Evolutionary conservation across 2,329 filamentous ascomycete species (phyloP).

Genomic region (Trichoderma sp.): DNA sequence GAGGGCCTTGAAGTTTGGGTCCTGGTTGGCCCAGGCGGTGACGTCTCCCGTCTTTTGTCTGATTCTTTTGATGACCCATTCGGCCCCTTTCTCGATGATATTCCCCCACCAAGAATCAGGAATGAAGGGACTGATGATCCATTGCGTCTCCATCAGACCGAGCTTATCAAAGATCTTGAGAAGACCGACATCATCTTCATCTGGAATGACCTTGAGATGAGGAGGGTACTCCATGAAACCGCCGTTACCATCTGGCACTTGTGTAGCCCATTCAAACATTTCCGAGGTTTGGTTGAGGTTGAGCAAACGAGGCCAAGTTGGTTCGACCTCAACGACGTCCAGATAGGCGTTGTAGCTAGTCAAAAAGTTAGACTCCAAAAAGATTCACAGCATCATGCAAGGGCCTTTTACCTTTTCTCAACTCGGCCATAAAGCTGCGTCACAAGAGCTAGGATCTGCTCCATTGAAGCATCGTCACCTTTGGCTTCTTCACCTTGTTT

Average conservation of each 20-base stretch:
- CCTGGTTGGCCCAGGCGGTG: background rate
- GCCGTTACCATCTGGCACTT: background rate
- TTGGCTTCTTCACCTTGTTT: background rate
- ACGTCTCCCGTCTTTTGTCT: background rate
- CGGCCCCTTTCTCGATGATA: background rate
- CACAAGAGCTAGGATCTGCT: background rate
- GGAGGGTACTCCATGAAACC: background rate
- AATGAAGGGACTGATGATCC: conserved; percentile 7
- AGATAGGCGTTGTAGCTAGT: background rate
- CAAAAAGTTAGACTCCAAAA: background rate
- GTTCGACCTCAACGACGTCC: background rate
- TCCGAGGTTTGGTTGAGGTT: background rate
- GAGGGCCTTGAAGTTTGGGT: background rate
- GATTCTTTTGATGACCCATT: background rate
- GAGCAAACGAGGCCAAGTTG: background rate
- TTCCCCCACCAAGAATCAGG: background rate
- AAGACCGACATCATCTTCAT: background rate
- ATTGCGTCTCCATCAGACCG: conserved; percentile 2
- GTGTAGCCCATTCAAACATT: background rate
- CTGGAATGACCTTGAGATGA: background rate
- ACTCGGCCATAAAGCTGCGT: background rate
- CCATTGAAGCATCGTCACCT: background rate
- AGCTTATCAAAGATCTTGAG: conserved; percentile 5
- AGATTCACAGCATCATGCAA: background rate
- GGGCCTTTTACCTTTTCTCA: background rate